phyloP scores from a whole-genome alignment of 306 rosid genomes.

The Cicer pinnatifidum region DNA sequence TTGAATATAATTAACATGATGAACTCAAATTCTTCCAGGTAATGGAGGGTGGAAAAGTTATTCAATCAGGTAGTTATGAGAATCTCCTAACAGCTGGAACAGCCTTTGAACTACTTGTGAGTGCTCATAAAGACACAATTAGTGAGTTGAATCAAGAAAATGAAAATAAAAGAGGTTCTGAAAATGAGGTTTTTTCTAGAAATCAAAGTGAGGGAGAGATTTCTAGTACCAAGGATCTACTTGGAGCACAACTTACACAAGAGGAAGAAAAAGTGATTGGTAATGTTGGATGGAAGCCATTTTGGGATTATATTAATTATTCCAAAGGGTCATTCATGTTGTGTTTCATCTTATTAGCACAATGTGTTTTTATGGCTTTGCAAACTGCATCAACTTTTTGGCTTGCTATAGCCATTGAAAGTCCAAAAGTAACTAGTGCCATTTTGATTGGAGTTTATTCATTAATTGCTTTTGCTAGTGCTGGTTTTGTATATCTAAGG shows the following conservation, averaged over 20 bases:
- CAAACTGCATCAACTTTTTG: constrained; percentile 66
- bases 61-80: constrained; percentile 73
- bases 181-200: constrained; percentile 35
- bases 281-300: constrained; percentile 73
- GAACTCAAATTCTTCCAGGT: constrained; percentile 56
- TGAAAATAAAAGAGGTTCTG: constrained; percentile 42
- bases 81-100: constrained; percentile 66
- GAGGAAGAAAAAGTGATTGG: constrained; percentile 77
- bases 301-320: constrained; percentile 62
- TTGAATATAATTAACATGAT: not conserved
- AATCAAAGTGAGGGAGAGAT: constrained; percentile 48
- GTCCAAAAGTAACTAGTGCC: constrained; percentile 53
- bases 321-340: constrained; percentile 53
- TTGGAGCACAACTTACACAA: constrained; percentile 63
- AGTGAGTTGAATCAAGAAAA: constrained; percentile 42
- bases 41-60: constrained; percentile 63
- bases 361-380: constrained; percentile 50
- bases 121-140: constrained; percentile 69
- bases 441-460: constrained; percentile 64
- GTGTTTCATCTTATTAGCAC: constrained; percentile 39
- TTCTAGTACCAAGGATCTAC: constrained; percentile 41
- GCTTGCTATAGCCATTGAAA: constrained; percentile 72
- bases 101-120: constrained; percentile 78
- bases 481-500: constrained; percentile 53
- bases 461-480: constrained; percentile 55